Percentiles rank a stretch among this genome's conserved stretches.
phyloP scores from a whole-genome alignment of 2,329 filamentous ascomycete species.

The Cladosporium sp. region DNA sequence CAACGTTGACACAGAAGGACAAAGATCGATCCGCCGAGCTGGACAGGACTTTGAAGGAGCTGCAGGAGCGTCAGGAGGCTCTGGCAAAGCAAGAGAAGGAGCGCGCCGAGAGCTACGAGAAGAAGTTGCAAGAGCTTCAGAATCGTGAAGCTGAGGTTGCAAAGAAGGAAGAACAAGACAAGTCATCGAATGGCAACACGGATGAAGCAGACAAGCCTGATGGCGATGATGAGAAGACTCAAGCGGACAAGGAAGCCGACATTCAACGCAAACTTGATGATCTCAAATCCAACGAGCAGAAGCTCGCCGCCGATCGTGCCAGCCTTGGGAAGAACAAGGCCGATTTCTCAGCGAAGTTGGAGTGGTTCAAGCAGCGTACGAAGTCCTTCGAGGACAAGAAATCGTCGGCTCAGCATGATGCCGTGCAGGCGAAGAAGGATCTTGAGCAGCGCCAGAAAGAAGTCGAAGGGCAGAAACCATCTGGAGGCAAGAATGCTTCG shows the following conservation, averaged over 20 bases:
- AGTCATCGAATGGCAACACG: neutral
- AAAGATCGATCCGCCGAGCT: neutral
- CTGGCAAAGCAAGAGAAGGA: neutral
- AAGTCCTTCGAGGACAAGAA: constrained; percentile 2
- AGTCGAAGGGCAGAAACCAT: neutral
- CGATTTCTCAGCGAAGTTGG: neutral
- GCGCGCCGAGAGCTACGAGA: neutral
- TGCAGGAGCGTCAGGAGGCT: neutral
- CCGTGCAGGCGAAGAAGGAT: neutral
- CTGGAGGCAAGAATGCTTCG: neutral
- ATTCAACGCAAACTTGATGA: constrained; percentile 9
- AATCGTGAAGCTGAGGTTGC: constrained; percentile 2
- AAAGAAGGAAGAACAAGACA: constrained; percentile 5
- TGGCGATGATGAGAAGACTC: neutral
- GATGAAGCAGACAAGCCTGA: neutral
- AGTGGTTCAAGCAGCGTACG: constrained; percentile 6
- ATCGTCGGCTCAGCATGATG: neutral
- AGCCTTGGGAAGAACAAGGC: neutral
- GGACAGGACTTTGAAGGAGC: neutral
- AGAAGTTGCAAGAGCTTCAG: constrained; percentile 10
- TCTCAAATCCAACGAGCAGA: neutral
- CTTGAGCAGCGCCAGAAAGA: constrained; percentile 1
- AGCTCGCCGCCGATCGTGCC: neutral
- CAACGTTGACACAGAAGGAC: neutral
- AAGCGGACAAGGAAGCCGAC: neutral